Conservation (phyloP, 345 rosid species). For the Corchorus olitorius region DNA sequence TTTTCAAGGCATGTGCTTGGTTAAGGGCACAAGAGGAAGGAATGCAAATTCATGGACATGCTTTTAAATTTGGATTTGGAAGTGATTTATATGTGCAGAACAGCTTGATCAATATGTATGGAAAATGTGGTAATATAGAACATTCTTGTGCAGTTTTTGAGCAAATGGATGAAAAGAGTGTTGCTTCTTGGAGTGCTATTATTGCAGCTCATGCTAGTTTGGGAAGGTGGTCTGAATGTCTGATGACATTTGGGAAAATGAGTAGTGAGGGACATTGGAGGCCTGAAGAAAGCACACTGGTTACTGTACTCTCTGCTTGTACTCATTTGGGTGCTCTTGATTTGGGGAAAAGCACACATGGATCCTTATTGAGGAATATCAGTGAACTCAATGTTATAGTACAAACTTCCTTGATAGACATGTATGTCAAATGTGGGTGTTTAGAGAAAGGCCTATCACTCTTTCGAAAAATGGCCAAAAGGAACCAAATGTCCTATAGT, state of each 20-base stretch:
- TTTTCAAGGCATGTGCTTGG: conserved; percentile 45
- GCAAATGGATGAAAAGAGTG: conserved; percentile 42
- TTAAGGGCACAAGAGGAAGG: conserved; percentile 37
- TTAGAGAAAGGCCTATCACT: conserved; percentile 38
- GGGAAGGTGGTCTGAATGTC: conserved; percentile 49
- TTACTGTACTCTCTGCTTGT: conserved; percentile 44
- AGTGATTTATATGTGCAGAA: conserved; percentile 72
- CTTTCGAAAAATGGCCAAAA: conserved; percentile 36
- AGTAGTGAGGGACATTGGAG: conserved; percentile 47
- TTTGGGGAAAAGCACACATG: conserved; percentile 45
- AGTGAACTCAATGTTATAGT: conserved; percentile 44
- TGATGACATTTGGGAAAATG: conserved; percentile 55
- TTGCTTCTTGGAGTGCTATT: conserved; percentile 70
- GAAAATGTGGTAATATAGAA: conserved; percentile 51
- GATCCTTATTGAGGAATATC: conserved; percentile 44
- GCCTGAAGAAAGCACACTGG: conserved; percentile 49
- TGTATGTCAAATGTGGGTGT: conserved; percentile 52
- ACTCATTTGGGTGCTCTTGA: conserved; percentile 43
- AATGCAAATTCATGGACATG: conserved; percentile 44
- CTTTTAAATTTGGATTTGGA: conserved; percentile 38
- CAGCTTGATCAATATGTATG: conserved; percentile 71
- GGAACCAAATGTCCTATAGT: conserved; percentile 40
- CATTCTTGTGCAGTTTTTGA: conserved; percentile 55
- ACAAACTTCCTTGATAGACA: conserved; percentile 49
- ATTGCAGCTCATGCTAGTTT: conserved; percentile 65